phyloP scores from a whole-genome alignment of 441 rosid genomes.

The Biscutella laevigata region DNA sequence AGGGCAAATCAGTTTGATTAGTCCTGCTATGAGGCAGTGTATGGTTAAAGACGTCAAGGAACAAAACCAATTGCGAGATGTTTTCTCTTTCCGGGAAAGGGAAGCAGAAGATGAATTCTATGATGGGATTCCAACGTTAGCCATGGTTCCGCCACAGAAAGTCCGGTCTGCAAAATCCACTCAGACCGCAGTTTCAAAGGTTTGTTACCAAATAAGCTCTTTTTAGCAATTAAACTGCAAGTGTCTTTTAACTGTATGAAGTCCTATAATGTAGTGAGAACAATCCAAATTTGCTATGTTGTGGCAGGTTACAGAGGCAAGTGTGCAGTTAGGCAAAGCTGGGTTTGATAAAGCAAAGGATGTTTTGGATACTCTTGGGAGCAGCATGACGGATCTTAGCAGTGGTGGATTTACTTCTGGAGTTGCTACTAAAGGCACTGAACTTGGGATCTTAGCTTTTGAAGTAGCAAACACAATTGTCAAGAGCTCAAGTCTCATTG shows the following conservation, averaged over 20 bases:
- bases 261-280: not conserved
- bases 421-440: conserved; percentile 48
- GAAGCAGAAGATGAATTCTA: conserved; percentile 33
- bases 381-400: conserved; percentile 63
- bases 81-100: conserved; percentile 18
- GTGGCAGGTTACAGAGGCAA: conserved; percentile 48
- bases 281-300: not conserved
- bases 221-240: not conserved
- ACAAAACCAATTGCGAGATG: conserved; percentile 24
- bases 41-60: conserved; percentile 33
- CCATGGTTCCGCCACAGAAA: conserved; percentile 33
- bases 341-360: conserved; percentile 58
- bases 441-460: conserved; percentile 53
- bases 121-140: conserved; percentile 50
- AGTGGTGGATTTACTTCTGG: conserved; percentile 48
- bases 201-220: conserved; percentile 11
- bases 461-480: conserved; percentile 69
- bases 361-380: conserved; percentile 67
- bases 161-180: conserved; percentile 41
- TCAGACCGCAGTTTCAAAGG: conserved; percentile 55
- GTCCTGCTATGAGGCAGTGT: conserved; percentile 26
- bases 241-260: not conserved
- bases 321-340: conserved; percentile 47
- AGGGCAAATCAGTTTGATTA: conserved; percentile 17
- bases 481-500: conserved; percentile 61